Evolutionary conservation across 257 asterid species (phyloP).

Genomic region (Paulownia fortunei): DNA sequence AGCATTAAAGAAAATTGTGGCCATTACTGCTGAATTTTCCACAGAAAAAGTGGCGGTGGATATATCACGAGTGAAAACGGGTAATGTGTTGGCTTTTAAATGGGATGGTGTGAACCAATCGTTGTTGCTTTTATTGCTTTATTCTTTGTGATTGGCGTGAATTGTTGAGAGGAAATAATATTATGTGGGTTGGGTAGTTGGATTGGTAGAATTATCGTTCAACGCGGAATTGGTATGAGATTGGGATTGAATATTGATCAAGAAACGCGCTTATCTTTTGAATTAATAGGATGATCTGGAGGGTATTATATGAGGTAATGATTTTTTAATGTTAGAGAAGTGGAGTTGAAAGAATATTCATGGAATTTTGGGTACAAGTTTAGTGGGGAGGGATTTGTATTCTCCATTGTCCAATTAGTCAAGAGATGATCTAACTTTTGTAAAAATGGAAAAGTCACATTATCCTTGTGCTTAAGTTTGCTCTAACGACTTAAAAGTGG

Average conservation of each 20-base stretch:
- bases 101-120: constrained; percentile 18
- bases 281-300: constrained; percentile 2
- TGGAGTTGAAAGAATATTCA: neutral
- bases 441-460: no score
- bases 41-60: constrained; percentile 18
- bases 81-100: constrained; percentile 24
- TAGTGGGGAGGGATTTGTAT: neutral
- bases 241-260: constrained; percentile 19
- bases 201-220: constrained; percentile 4
- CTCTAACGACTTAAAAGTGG: no score
- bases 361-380: neutral
- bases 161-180: neutral
- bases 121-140: constrained; percentile 27
- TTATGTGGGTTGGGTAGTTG: constrained; percentile 11
- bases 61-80: constrained; percentile 13
- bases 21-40: constrained; percentile 5
- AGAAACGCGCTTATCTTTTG: constrained; percentile 21
- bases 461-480: no score
- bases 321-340: neutral
- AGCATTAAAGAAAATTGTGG: neutral
- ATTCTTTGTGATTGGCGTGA: constrained; percentile 12
- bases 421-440: neutral
- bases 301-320: neutral
- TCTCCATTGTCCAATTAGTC: neutral
- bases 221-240: constrained; percentile 29